Conservation (phyloP, 2,329 filamentous ascomycete genomes). For the Pseudogymnoascus sp. region DNA sequence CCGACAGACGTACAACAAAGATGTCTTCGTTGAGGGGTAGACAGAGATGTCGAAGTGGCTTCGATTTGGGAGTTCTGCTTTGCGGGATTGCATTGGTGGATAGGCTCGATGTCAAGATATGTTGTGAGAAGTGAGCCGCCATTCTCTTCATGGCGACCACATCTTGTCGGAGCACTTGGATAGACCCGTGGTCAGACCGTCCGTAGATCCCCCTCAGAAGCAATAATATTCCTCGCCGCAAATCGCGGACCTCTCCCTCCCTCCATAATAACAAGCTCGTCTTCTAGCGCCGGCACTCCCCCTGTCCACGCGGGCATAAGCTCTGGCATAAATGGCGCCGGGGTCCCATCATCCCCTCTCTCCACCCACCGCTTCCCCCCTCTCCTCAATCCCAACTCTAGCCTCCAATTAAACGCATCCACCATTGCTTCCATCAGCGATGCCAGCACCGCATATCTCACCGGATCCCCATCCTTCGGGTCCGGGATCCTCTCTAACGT, state of each 20-base stretch:
- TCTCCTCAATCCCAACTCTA: slow-evolving; percentile 22
- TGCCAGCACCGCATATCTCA: slow-evolving; percentile 27
- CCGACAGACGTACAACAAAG: not conserved
- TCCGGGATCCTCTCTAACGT: slow-evolving; percentile 22
- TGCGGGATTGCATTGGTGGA: not conserved
- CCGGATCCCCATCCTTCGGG: slow-evolving; percentile 23
- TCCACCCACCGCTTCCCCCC: slow-evolving; percentile 16
- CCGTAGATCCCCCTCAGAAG: not conserved
- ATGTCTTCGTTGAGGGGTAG: not conserved
- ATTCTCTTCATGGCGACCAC: not conserved
- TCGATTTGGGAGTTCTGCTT: not conserved
- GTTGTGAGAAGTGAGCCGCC: not conserved
- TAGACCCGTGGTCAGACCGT: not conserved
- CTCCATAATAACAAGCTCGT: not conserved
- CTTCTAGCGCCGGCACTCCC: not conserved
- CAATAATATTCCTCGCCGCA: not conserved
- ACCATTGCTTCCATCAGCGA: slow-evolving; percentile 23
- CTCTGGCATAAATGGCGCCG: slow-evolving; percentile 14
- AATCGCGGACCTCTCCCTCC: not conserved
- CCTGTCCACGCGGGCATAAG: slow-evolving; percentile 1
- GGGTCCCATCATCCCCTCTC: slow-evolving; percentile 16
- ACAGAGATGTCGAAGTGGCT: not conserved
- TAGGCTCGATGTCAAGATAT: not conserved
- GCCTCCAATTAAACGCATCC: slow-evolving; percentile 25
- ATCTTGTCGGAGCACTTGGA: not conserved